Evolutionary conservation across 1,284 basidiomycete genomes (phyloP).

Genomic region (Ustilago esculenta): DNA sequence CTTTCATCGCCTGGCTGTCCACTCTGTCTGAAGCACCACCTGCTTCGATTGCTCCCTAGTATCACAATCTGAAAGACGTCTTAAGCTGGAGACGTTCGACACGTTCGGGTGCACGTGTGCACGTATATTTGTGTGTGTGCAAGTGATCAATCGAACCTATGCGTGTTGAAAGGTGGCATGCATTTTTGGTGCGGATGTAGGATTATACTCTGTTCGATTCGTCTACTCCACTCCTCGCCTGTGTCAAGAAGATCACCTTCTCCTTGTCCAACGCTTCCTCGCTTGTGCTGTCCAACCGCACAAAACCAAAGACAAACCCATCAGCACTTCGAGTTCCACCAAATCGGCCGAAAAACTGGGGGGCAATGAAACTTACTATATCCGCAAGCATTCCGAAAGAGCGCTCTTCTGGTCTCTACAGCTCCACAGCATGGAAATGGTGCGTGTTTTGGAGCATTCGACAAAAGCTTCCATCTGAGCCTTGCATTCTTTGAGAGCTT

Average conservation of each 20-base stretch:
- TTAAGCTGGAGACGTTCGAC: no score
- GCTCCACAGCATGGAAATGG: constrained; percentile 39
- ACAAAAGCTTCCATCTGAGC: constrained; percentile 43
- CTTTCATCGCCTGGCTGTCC: constrained; percentile 27
- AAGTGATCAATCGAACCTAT: background rate
- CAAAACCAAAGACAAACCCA: background rate
- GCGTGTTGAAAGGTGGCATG: no score
- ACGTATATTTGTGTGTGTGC: background rate
- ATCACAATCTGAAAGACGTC: no score
- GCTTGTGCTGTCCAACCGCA: constrained; percentile 21
- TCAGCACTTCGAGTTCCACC: background rate
- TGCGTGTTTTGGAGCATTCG: constrained; percentile 33
- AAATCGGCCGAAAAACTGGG: background rate
- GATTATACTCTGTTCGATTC: constrained; percentile 10
- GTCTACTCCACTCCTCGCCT: background rate
- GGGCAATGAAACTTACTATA: constrained; percentile 25
- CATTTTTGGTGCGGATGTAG: no score
- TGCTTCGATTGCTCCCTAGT: no score
- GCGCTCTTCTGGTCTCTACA: constrained; percentile 26
- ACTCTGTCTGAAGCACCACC: background rate
- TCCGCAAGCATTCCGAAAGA: constrained; percentile 21
- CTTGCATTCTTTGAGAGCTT: constrained; percentile 27
- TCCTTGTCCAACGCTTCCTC: constrained; percentile 38
- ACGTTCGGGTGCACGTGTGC: background rate
- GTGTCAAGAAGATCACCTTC: constrained; percentile 21